Evolutionary conservation across 305 asterid genomes (phyloP), one percentile per base, ranked within the genome.

Genomic region (Fraxinus floribunda): DNA sequence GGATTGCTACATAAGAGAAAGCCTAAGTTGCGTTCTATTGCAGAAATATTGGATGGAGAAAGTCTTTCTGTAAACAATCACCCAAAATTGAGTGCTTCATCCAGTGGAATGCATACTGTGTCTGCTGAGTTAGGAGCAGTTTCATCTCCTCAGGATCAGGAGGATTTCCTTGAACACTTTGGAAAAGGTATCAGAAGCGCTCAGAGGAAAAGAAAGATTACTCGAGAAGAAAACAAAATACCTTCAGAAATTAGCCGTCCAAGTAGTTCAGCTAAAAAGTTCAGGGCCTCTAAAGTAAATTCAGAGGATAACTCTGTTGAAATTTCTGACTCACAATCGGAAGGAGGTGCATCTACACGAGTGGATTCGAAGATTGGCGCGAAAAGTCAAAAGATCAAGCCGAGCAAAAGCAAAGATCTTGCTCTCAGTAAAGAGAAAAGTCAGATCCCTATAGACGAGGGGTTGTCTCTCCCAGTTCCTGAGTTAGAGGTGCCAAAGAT

Each of bases 1-100:
- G 84, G 64, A 46, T 11, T 82, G 44, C 86, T 86, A 4, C 75
- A 68, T 35, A 84, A 57, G 78, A 83, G 90, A 80, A 89, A 88
- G 66, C 89, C 84, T 15, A 91, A 89, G 83, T 52, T 88, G 80
- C 92, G 94, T 29, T 89, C 82, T 81, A 79, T 91, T 82, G 89
- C 89, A 2, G 76, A 71, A 34, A 71, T 71, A 71, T 15, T 71
- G 76, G 44, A 34, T 71, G 76, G 44, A 71, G 76, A 71, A 34
- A 71, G 76, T 16, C 38, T 30, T 71, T 71, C 41, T 71, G 46
- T 34, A 71, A 32, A 71, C 10, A 15, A 71, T 71, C 44, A 34
- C 75, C 44, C 76, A 32, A 71, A 71, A 30, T 4, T 71, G 22
- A 71, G 76, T 71, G 76, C 46, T 71, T 71, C 32, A 32, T 71